Evolutionary conservation across 176 grass and related monocot genomes (phyloP).

Genomic region (Saccharum officinarum): DNA sequence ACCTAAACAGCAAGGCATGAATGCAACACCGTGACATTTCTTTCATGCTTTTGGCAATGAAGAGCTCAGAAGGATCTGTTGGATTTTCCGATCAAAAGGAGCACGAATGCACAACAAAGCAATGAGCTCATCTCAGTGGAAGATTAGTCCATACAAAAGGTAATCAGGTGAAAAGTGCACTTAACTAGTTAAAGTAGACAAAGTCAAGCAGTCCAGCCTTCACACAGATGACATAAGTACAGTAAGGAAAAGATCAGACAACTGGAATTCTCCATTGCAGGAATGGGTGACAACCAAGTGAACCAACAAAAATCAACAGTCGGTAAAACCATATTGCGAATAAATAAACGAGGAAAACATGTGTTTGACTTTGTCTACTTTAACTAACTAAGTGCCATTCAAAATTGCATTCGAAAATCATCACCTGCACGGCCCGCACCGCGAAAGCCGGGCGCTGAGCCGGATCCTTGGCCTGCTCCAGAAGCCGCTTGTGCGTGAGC

Average conservation of each 20-base stretch:
- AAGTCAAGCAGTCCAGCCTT: background rate
- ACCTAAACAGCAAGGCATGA: background rate
- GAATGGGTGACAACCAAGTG: background rate
- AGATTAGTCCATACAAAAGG: background rate
- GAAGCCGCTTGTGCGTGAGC: conserved; percentile 59
- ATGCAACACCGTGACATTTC: background rate
- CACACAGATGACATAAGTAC: background rate
- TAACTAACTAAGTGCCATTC: background rate
- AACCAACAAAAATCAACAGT: conserved; percentile 8
- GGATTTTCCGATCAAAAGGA: background rate
- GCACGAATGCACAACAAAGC: background rate
- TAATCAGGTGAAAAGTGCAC: background rate
- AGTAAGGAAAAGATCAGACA: background rate
- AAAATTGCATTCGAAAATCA: conserved; percentile 3
- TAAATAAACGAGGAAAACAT: background rate
- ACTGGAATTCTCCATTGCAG: background rate
- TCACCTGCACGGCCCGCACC: conserved; percentile 67
- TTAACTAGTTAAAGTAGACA: too few species aligned
- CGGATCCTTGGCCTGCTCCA: conserved; percentile 58
- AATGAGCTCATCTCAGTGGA: background rate
- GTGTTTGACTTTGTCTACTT: background rate
- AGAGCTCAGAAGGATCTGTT: background rate
- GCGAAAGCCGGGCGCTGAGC: conserved; percentile 51
- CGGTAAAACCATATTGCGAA: background rate
- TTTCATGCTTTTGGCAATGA: background rate